Evolutionary conservation across 2,329 filamentous ascomycete genomes (phyloP), one percentile per base, ranked within the genome.

Genomic region (Coniochaeta pulveracea): DNA sequence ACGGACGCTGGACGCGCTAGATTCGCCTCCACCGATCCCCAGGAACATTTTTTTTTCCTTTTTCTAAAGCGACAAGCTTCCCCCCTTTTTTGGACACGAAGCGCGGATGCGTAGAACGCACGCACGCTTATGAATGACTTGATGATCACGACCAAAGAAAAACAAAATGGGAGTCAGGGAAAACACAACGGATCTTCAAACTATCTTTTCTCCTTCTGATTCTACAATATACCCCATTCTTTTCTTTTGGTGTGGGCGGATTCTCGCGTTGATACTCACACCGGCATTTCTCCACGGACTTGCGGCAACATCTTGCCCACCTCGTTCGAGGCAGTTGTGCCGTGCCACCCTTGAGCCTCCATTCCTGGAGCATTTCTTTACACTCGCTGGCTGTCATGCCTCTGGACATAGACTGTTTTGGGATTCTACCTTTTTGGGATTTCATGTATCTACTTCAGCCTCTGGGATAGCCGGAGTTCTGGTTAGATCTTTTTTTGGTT

Each of bases 1-100:
- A 37, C 10, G 35, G 36, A 34, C 27, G 37, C 28, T 39, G 34
- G 34, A 19, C 34, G 30, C 23, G 22, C 18, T 33, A 33, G 30
- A 33, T 33, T 33, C 30, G 23, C 22, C 29, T 12, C 10, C 22
- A 24, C 9, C 22, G 22, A 24, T 8, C 9, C n/a, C 22, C 22
- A 24, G n/a, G 9, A n/a, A 24, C 9, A n/a, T n/a, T n/a, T n/a
- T n/a, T n/a, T n/a, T n/a, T n/a, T n/a, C n/a, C n/a, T n/a, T n/a
- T n/a, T n/a, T n/a, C n/a, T n/a, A n/a, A n/a, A n/a, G n/a, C n/a
- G n/a, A n/a, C n/a, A n/a, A n/a, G n/a, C n/a, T n/a, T n/a, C n/a
- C n/a, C n/a, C n/a, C n/a, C n/a, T n/a, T n/a, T n/a, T n/a, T n/a
- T n/a, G n/a, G n/a, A 23, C 21, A 17, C 18, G 16, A 11, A 10